Evolutionary conservation across 129 eudicot genomes (phyloP).

Genomic region (Chrysanthemum lavandulifolium): DNA sequence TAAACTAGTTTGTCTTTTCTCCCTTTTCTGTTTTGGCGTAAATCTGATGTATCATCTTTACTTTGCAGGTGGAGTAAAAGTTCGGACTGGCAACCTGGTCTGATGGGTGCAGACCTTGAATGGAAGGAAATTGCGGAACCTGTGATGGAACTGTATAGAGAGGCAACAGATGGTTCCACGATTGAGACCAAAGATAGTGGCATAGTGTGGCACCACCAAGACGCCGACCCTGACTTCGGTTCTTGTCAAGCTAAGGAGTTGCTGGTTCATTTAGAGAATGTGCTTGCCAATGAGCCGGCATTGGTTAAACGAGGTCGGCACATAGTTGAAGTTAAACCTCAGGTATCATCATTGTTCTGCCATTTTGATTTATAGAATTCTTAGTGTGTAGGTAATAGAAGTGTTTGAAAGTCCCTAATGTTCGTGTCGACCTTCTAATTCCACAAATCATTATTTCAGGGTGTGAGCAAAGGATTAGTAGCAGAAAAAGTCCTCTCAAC

Average conservation of each 20-base stretch:
- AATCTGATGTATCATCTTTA: not conserved
- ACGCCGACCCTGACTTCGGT: constrained; percentile 84
- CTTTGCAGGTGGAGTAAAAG: constrained; percentile 53
- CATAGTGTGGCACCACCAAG: constrained; percentile 84
- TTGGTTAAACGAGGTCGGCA: constrained; percentile 72
- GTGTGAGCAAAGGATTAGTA: constrained; percentile 77
- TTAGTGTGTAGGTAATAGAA: no score
- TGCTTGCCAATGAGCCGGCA: constrained; percentile 74
- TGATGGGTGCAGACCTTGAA: constrained; percentile 47
- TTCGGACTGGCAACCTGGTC: constrained; percentile 56
- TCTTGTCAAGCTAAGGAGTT: constrained; percentile 81
- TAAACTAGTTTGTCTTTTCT: no score
- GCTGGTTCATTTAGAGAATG: constrained; percentile 69
- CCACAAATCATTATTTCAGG: constrained; percentile 40
- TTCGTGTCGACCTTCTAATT: not conserved
- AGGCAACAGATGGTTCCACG: constrained; percentile 80
- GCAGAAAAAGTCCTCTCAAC: constrained; percentile 59
- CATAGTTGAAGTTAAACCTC: constrained; percentile 91
- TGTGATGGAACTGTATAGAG: constrained; percentile 63
- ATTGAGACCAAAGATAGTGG: constrained; percentile 76
- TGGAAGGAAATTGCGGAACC: constrained; percentile 80
- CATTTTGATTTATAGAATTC: not conserved
- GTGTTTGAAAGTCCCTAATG: no score
- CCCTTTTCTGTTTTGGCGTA: not conserved
- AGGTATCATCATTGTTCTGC: constrained; percentile 41